These are phyloP conservation scores for Hypoxylon crocopeplum DNA, from an alignment of 495 filamentous ascomycete genomes.

Conservation along the genomic window DNA sequence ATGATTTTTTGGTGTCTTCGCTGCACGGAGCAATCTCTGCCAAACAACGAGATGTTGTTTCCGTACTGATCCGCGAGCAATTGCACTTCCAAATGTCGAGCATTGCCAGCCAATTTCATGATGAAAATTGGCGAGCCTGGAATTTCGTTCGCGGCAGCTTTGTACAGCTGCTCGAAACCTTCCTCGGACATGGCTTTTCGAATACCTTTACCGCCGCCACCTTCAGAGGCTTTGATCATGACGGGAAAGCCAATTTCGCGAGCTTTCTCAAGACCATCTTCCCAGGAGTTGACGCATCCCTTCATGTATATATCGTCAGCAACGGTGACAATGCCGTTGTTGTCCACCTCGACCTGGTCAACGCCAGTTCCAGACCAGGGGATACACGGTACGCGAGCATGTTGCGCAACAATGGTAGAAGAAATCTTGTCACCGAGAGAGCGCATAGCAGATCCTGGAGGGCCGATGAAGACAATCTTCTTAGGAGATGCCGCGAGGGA, in stretches of 20 bases:
- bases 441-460: constrained; percentile 97
- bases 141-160: constrained; percentile 95
- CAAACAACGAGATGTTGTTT: constrained; percentile 98
- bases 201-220: constrained; percentile 99
- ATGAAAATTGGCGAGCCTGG: constrained; percentile 99
- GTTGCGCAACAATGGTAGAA: constrained; percentile 98
- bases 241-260: constrained; percentile 94
- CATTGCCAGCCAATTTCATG: constrained; percentile 98
- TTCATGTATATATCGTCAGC: constrained; percentile 84
- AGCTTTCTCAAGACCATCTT: constrained; percentile 89
- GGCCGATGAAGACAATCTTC: constrained; percentile 99
- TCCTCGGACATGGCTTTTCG: constrained; percentile 91
- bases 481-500: constrained; percentile 93
- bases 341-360: constrained; percentile 76
- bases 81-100: constrained; percentile 96
- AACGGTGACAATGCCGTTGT: constrained; percentile 90
- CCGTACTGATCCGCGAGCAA: constrained; percentile 98
- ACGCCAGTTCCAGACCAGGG: constrained; percentile 98
- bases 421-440: constrained; percentile 99
- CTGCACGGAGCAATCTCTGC: constrained; percentile 98
- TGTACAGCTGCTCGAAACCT: constrained; percentile 83
- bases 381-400: constrained; percentile 96
- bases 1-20: constrained; percentile 99
- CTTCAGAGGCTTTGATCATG: constrained; percentile 99
- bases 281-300: constrained; percentile 85